phyloP scores from a whole-genome alignment of 805 yeast species.

The Wickerhamomyces sydowiorum region DNA sequence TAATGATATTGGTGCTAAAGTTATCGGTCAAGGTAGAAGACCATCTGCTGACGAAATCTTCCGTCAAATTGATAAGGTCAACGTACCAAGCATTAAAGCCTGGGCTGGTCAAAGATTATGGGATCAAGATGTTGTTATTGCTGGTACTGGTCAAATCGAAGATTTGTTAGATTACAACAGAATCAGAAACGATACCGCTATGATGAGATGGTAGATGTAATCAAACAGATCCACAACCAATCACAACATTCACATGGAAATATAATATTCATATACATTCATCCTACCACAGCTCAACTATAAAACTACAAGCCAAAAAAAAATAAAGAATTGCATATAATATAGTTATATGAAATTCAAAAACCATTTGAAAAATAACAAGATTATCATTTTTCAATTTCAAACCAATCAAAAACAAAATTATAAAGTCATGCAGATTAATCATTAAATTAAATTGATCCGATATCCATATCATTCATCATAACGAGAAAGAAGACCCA shows the following conservation, averaged over 20 bases:
- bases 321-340: no score
- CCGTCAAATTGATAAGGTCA: conserved; percentile 57
- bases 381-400: no score
- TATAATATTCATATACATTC: neutral
- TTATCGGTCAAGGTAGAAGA: conserved; percentile 57
- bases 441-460: no score
- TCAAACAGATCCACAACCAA: neutral
- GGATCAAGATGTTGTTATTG: conserved; percentile 80
- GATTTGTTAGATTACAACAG: conserved; percentile 78
- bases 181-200: conserved; percentile 83
- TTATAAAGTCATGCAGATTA: no score
- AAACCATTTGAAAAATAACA: no score
- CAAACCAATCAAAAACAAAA: neutral
- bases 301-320: no score
- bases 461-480: no score
- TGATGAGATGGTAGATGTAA: conserved; percentile 65
- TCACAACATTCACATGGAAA: neutral
- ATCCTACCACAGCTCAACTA: no score
- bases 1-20: conserved; percentile 51
- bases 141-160: conserved; percentile 86
- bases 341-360: no score
- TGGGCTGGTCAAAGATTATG: conserved; percentile 77
- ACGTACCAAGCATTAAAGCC: conserved; percentile 51
- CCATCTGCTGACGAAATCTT: conserved; percentile 54
- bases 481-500: no score